A percentile compares a stretch with the other conserved stretches of the same genome.
Conservation (phyloP, 108 stramenopile genomes). For the Nannochloropsis oceanica region DNA sequence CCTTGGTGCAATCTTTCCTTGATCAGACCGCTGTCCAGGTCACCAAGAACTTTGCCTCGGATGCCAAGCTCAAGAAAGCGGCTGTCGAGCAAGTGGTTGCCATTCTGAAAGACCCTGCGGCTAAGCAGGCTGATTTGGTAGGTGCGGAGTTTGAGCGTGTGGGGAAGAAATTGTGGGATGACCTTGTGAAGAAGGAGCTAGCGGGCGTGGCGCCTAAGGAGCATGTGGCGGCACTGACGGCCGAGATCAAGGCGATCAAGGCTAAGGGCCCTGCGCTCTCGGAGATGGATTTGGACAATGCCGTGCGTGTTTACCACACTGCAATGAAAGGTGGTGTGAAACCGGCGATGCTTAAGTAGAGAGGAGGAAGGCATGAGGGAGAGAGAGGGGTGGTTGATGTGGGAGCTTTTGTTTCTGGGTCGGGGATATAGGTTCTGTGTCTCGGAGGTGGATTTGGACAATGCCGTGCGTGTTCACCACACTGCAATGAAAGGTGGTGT, state of each 20-base stretch:
- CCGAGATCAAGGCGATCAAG: not conserved
- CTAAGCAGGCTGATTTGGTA: not conserved
- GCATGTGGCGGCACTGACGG: not conserved
- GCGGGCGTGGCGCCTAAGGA: not conserved
- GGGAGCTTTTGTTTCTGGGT: not conserved
- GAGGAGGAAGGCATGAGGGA: not conserved
- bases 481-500: not conserved
- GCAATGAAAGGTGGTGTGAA: not conserved
- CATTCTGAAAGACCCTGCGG: not conserved
- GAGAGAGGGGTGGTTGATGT: not conserved
- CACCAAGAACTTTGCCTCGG: not conserved
- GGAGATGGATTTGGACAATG: not conserved
- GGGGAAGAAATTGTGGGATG: not conserved
- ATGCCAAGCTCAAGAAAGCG: not conserved
- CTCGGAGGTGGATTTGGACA: not conserved
- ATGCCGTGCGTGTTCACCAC: not conserved
- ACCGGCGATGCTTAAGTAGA: not conserved
- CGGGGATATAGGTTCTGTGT: too few species aligned
- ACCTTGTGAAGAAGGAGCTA: not conserved
- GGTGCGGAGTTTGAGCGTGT: not conserved
- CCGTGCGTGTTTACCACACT: not conserved
- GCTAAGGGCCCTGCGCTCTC: not conserved
- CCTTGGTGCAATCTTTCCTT: not conserved
- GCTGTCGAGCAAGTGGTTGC: not conserved
- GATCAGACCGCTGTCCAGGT: not conserved